A percentile compares a stretch with the other conserved stretches of the same genome.
Evolutionary conservation across 108 stramenopile species (phyloP).

Genomic region (Poteriospumella lacustris): DNA sequence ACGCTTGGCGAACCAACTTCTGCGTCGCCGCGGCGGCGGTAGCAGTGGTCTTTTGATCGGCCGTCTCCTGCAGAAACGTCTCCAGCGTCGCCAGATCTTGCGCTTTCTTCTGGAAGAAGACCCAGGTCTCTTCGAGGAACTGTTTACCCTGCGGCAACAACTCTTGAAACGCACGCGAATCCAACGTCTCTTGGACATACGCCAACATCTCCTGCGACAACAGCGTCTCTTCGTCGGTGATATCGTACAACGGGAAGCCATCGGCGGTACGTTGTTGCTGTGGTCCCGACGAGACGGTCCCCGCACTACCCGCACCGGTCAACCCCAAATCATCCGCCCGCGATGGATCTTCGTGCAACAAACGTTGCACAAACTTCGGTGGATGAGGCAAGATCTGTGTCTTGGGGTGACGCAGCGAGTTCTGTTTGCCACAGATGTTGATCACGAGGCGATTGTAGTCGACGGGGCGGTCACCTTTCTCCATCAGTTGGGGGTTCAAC

Average conservation of each 20-base stretch:
- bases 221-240: constrained; percentile 29
- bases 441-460: background rate
- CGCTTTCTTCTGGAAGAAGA: constrained; percentile 35
- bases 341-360: constrained; percentile 37
- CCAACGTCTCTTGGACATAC: background rate
- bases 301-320: constrained; percentile 19
- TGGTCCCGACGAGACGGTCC: no score
- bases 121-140: constrained; percentile 40
- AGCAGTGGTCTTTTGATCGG: constrained; percentile 14
- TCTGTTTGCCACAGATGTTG: background rate
- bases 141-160: constrained; percentile 46
- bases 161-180: constrained; percentile 18
- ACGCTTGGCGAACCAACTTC: no score
- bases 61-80: background rate
- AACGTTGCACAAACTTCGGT: constrained; percentile 25
- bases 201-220: constrained; percentile 32
- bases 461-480: constrained; percentile 72
- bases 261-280: no score
- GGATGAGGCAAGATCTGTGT: background rate
- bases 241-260: no score
- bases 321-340: constrained; percentile 30
- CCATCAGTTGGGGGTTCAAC: constrained; percentile 88
- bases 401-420: background rate
- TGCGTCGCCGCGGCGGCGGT: constrained; percentile 20
- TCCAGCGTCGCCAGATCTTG: constrained; percentile 17